Base-by-base conservation (phyloP, 306 rosid genomes). In the Sindora glabra region DNA sequence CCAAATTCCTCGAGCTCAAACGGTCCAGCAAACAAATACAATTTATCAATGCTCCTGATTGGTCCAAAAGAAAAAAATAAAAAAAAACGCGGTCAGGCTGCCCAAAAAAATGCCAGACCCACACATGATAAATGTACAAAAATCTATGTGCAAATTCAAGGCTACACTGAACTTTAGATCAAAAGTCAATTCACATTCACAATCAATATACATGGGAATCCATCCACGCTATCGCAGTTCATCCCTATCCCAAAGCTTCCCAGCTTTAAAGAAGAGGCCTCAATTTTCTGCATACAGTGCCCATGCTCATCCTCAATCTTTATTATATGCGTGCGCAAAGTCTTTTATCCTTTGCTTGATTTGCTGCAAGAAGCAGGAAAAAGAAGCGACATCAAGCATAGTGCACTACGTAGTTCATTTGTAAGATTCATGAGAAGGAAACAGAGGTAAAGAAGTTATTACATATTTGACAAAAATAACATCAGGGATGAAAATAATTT, bases 331-430 rank as follows among this genome's bases (percentile, higher is more conserved):
- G 39, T 38, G 19, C 14, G 77, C 84, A 56, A 70, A 94, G 54
- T 94, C 95, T 67, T 62, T 82, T 33, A 94, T 78, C 79, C 77
- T 82, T 69, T 50, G 81, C 79, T 94, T 94, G 15, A 82, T 69
- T 63, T 78, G 76, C 98, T 92, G 94, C 85, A 79, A 36, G 10
- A 56, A 72, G 46, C 17, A 41, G 17, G 25, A 18, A 52, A 52
- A 72, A 16, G 10, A 46, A 33, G 59, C 24, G 23, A 45, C 40
- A 71, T 12, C 13, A 47, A 56, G 24, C 57, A 59, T 51, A 48
- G 33, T 66, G 24, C 27, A 46, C n/a, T 6, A 12, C 38, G 46
- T n/a, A 36, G 12, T 27, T 33, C 17, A 41, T 42, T 40, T 6
- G 36, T 22, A 13, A 48, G 3, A 30, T 19, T 7, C 52, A 64